phyloP scores from a whole-genome alignment of 805 yeast genomes.

The Yarrowia sp. region DNA sequence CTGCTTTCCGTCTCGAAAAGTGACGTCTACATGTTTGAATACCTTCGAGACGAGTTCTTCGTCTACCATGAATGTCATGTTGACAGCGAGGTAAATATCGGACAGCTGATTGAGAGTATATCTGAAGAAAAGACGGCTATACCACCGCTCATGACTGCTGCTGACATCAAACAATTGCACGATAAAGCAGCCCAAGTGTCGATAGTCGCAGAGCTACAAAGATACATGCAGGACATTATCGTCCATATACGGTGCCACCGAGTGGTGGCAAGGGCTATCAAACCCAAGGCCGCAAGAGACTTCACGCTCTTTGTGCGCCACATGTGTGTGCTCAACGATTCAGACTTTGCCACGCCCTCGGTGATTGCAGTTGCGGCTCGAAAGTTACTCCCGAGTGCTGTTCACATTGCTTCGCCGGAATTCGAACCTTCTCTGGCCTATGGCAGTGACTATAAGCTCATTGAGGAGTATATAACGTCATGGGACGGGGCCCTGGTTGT shows the following conservation, averaged over 20 bases:
- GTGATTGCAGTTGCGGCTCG: conserved; percentile 60
- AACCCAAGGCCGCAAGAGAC: conserved; percentile 57
- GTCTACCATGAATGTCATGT: conserved; percentile 34
- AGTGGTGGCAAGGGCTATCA: conserved; percentile 60
- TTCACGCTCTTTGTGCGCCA: conserved; percentile 53
- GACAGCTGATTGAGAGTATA: conserved; percentile 18
- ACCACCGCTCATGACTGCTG: conserved; percentile 13
- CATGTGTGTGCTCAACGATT: conserved; percentile 54
- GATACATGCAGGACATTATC: conserved; percentile 65
- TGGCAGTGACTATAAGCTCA: conserved; percentile 60
- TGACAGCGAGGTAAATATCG: conserved; percentile 21
- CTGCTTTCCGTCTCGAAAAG: conserved; percentile 19
- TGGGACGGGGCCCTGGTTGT: conserved; percentile 59
- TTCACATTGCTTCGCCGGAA: conserved; percentile 52
- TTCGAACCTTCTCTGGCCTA: conserved; percentile 62
- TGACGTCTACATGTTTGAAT: conserved; percentile 28
- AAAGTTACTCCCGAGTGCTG: conserved; percentile 58
- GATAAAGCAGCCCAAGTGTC: conserved; percentile 44
- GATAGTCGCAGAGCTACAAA: conserved; percentile 58
- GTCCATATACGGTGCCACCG: conserved; percentile 62
- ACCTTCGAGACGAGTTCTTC: conserved; percentile 30
- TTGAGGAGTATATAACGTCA: conserved; percentile 53
- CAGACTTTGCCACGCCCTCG: conserved; percentile 59
- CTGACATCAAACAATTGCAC: conserved; percentile 9
- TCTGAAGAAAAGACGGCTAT: conserved; percentile 7